Percentiles rank a stretch among this genome's conserved stretches.
These are phyloP conservation scores for Colletotrichum coccodes DNA, from an alignment of 2,329 filamentous ascomycete species.

Conservation along the genomic window DNA sequence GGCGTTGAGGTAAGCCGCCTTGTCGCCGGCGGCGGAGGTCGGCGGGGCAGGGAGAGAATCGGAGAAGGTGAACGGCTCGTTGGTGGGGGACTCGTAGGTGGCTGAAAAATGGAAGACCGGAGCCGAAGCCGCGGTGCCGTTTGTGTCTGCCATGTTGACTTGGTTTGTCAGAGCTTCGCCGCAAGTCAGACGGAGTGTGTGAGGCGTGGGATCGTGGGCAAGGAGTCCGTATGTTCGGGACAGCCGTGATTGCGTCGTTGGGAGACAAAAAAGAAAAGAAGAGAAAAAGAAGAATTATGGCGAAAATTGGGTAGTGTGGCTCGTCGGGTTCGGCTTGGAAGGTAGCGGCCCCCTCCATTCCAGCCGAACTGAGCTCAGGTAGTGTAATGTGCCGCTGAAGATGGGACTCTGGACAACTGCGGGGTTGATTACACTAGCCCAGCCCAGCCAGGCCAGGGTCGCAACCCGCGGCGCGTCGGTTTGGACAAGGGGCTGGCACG, in stretches of 20 bases:
- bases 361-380: constrained; percentile 11
- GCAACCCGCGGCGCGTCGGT: constrained; percentile 24
- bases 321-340: constrained; percentile 2
- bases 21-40: constrained; percentile 54
- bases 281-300: constrained; percentile 6
- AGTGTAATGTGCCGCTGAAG: constrained; percentile 31
- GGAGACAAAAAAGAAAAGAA: not conserved
- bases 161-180: not conserved
- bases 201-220: not conserved
- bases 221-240: not conserved
- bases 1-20: constrained; percentile 67
- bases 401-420: constrained; percentile 26
- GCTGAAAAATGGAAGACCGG: constrained; percentile 51
- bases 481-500: constrained; percentile 22
- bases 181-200: not conserved
- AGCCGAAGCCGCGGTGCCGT: constrained; percentile 7
- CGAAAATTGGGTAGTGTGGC: constrained; percentile 21
- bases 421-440: constrained; percentile 16
- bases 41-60: constrained; percentile 47
- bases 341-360: constrained; percentile 8
- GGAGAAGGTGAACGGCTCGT: constrained; percentile 56
- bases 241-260: not conserved
- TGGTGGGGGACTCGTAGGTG: constrained; percentile 63
- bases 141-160: constrained; percentile 11
- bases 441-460: constrained; percentile 18